Percentiles rank a stretch among this genome's conserved stretches.
phyloP scores from a whole-genome alignment of 2,329 filamentous ascomycete species.

The Phialophora tarda region DNA sequence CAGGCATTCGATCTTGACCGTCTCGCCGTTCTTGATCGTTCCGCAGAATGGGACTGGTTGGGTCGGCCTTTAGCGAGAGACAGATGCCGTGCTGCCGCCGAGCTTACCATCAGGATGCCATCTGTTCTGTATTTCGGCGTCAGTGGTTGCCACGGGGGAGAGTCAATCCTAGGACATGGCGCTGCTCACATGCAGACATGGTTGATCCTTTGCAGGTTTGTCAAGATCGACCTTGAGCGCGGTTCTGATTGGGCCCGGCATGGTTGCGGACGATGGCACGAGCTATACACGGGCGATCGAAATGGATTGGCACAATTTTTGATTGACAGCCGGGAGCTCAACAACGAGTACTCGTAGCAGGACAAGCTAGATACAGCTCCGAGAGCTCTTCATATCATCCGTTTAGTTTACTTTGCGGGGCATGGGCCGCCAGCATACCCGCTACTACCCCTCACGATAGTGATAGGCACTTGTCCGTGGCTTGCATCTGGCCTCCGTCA shows the following conservation, averaged over 20 bases:
- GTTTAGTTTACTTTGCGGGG: slow-evolving; percentile 35
- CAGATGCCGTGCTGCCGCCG: background rate
- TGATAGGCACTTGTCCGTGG: slow-evolving; percentile 31
- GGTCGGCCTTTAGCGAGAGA: slow-evolving; percentile 8
- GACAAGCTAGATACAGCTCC: background rate
- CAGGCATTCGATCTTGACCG: slow-evolving; percentile 90
- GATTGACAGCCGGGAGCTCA: background rate
- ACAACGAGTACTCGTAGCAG: background rate
- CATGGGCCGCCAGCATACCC: slow-evolving; percentile 13
- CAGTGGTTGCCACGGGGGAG: background rate
- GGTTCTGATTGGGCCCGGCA: slow-evolving; percentile 62
- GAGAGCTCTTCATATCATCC: slow-evolving; percentile 21
- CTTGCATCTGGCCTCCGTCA: slow-evolving; percentile 14
- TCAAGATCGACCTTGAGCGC: slow-evolving; percentile 75
- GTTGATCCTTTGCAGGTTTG: slow-evolving; percentile 72
- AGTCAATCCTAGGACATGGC: slow-evolving; percentile 1
- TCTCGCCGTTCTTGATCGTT: slow-evolving; percentile 79
- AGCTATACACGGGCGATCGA: background rate
- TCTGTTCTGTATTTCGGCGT: slow-evolving; percentile 67
- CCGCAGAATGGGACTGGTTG: slow-evolving; percentile 71
- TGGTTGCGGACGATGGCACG: slow-evolving; percentile 8
- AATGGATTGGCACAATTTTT: background rate
- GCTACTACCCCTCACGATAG: slow-evolving; percentile 31
- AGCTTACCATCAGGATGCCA: slow-evolving; percentile 85
- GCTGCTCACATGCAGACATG: slow-evolving; percentile 69